phyloP scores from a whole-genome alignment of 2,329 filamentous ascomycete genomes.

The Camptophora hylomeconis region DNA sequence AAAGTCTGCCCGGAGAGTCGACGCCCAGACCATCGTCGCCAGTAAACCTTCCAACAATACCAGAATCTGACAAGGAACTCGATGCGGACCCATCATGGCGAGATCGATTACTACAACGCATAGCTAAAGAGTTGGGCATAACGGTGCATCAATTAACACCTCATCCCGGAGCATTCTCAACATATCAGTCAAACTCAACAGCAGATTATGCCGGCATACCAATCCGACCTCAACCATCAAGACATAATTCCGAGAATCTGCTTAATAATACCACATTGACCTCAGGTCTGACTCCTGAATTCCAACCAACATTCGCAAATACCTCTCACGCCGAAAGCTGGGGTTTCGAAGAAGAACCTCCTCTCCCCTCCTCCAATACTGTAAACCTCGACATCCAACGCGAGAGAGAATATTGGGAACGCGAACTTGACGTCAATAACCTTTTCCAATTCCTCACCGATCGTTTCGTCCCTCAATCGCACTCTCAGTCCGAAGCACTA shows the following conservation, averaged over 20 bases:
- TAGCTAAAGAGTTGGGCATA: slow-evolving; percentile 75
- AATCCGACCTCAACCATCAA: slow-evolving; percentile 24
- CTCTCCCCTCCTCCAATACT: slow-evolving; percentile 18
- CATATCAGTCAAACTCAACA: slow-evolving; percentile 47
- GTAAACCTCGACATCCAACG: slow-evolving; percentile 32
- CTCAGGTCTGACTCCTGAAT: slow-evolving; percentile 26
- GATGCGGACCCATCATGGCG: slow-evolving; percentile 45
- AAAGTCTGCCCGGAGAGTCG: slow-evolving; percentile 47
- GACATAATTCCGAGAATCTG: slow-evolving; percentile 15
- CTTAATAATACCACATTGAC: slow-evolving; percentile 5
- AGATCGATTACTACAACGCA: slow-evolving; percentile 63
- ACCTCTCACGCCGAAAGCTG: slow-evolving; percentile 44
- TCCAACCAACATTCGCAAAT: slow-evolving; percentile 36
- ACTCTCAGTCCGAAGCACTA: slow-evolving; percentile 27
- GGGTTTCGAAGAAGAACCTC: slow-evolving; percentile 51
- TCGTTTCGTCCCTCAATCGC: slow-evolving; percentile 44
- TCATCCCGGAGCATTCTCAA: slow-evolving; percentile 78
- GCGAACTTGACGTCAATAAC: slow-evolving; percentile 77
- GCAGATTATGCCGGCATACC: slow-evolving; percentile 70
- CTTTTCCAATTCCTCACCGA: slow-evolving; percentile 78
- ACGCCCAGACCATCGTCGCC: slow-evolving; percentile 17
- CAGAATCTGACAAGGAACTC: slow-evolving; percentile 11
- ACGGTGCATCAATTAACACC: slow-evolving; percentile 73
- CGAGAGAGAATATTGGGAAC: slow-evolving; percentile 77
- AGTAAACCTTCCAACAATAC: slow-evolving; percentile 8